phyloP scores from a whole-genome alignment of 78 protist genomes.

The Corallochytrium limacisporum region DNA sequence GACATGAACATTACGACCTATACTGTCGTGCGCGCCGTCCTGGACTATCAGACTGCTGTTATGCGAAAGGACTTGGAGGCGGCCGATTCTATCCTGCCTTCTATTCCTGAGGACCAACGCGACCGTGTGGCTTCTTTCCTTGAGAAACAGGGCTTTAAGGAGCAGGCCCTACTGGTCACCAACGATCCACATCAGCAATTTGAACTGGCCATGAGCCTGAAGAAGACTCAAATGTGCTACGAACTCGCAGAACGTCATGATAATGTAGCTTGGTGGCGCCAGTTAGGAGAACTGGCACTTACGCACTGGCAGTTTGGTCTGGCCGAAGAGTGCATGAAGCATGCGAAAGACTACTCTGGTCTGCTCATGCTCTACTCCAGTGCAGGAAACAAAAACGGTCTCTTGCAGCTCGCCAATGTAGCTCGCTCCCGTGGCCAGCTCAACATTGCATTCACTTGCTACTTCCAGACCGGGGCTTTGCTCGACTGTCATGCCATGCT shows the following conservation, averaged over 20 bases:
- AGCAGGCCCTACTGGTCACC: conserved; percentile 69
- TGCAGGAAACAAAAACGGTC: background rate
- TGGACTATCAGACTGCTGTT: conserved; percentile 80
- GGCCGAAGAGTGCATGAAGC: background rate
- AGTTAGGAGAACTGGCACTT: conserved; percentile 77
- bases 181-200: conserved; percentile 78
- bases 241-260: conserved; percentile 44
- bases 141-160: conserved; percentile 31
- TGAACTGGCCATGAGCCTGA: conserved; percentile 77
- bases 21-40: conserved; percentile 45
- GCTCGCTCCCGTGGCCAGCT: background rate
- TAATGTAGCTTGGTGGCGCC: conserved; percentile 52
- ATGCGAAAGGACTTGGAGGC: conserved; percentile 61
- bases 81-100: conserved; percentile 57
- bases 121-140: conserved; percentile 73
- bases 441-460: background rate
- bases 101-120: conserved; percentile 51
- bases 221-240: conserved; percentile 49
- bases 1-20: conserved; percentile 27
- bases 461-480: background rate
- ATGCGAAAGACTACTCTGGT: background rate
- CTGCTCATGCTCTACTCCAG: background rate
- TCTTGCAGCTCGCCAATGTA: background rate
- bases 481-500: background rate
- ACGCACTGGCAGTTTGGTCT: background rate